A percentile compares a stretch with the other conserved stretches of the same genome.
These are phyloP conservation scores for Mortierella hygrophila DNA, from an alignment of 192 early-diverging fungal genomes.

Conservation along the genomic window DNA sequence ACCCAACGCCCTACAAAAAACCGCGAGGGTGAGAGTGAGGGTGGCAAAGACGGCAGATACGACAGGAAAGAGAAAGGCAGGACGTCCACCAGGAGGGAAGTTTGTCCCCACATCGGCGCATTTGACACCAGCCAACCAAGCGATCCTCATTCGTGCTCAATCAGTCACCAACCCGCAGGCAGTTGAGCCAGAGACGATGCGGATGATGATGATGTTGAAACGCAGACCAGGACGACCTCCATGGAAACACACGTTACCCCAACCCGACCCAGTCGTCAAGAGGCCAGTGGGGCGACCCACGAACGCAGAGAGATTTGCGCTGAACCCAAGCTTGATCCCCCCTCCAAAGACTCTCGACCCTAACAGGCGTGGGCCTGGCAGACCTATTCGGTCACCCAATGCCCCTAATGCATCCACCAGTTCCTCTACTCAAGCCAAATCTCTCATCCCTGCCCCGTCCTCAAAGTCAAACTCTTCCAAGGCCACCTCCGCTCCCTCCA, in stretches of 20 bases:
- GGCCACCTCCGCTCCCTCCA: background rate
- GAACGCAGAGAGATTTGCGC: slow-evolving; percentile 3
- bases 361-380: slow-evolving; percentile 15
- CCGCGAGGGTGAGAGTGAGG: background rate
- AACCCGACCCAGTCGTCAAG: slow-evolving; percentile 11
- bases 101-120: background rate
- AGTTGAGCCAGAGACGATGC: background rate
- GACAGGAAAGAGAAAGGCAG: slow-evolving; percentile 12
- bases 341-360: background rate
- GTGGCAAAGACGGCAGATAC: slow-evolving; percentile 4
- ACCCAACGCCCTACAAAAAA: background rate
- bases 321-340: slow-evolving; percentile 13
- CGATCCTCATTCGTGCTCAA: background rate
- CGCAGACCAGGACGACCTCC: slow-evolving; percentile 22
- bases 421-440: background rate
- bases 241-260: background rate
- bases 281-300: slow-evolving; percentile 23
- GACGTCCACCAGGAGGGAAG: slow-evolving; percentile 12
- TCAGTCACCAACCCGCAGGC: slow-evolving; percentile 5
- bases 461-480: slow-evolving; percentile 10
- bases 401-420: background rate
- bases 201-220: slow-evolving; percentile 5
- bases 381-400: background rate
- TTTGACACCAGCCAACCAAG: slow-evolving; percentile 15
- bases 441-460: background rate